Percentiles rank a stretch among this genome's conserved stretches.
phyloP scores from a whole-genome alignment of 176 grass and related monocot genomes.

The Musa beccarii region DNA sequence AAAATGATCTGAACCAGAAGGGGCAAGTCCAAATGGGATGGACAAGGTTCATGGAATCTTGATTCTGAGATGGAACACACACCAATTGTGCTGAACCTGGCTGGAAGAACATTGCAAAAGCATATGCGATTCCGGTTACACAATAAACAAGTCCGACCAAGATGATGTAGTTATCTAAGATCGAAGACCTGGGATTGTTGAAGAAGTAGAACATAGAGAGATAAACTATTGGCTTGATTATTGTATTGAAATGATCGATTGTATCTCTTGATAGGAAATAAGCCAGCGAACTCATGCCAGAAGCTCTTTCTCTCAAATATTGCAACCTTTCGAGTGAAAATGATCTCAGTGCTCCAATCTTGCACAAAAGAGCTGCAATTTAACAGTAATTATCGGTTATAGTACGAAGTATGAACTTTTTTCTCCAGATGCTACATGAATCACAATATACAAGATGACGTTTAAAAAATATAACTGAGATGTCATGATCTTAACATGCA shows the following conservation, averaged over 20 bases:
- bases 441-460: too few relatives aligned
- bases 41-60: too few relatives aligned
- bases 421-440: too few relatives aligned
- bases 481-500: too few relatives aligned
- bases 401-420: too few relatives aligned
- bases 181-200: conserved; percentile 73
- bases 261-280: conserved; percentile 67
- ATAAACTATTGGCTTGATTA: conserved; percentile 71
- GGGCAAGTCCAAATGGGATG: too few relatives aligned
- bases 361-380: conserved; percentile 55
- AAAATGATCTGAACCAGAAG: not conserved
- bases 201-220: conserved; percentile 90
- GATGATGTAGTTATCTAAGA: conserved; percentile 53
- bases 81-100: conserved; percentile 66
- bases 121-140: conserved; percentile 63
- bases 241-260: conserved; percentile 64
- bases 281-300: conserved; percentile 64
- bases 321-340: conserved; percentile 58
- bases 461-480: too few relatives aligned
- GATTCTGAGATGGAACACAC: not conserved
- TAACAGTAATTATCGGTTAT: not conserved
- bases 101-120: conserved; percentile 75
- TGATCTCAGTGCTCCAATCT: conserved; percentile 64
- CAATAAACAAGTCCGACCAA: conserved; percentile 49
- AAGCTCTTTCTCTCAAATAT: conserved; percentile 70